Conservation (phyloP, 2,329 filamentous ascomycete species). For the Arthrobotrys entomopaga region DNA sequence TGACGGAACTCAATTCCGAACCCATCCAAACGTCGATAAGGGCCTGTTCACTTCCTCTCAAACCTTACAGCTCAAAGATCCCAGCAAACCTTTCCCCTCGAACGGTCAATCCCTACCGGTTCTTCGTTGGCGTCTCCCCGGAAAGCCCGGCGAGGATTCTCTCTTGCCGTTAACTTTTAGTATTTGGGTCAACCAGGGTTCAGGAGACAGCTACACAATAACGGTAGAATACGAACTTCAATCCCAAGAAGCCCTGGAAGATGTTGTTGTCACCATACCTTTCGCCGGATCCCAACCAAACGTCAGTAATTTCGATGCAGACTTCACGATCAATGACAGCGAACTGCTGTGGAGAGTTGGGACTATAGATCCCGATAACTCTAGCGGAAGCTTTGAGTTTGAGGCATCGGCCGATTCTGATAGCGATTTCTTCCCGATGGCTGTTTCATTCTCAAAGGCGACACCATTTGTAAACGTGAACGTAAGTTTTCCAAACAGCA, state of each 20-base stretch:
- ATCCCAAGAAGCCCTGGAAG: constrained; percentile 76
- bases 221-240: constrained; percentile 96
- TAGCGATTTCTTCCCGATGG: constrained; percentile 98
- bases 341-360: constrained; percentile 94
- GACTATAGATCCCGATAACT: constrained; percentile 77
- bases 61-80: constrained; percentile 88
- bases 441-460: constrained; percentile 84
- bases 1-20: constrained; percentile 76
- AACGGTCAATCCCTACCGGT: constrained; percentile 89
- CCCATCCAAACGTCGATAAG: constrained; percentile 96
- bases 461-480: constrained; percentile 91
- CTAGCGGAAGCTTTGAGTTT: constrained; percentile 89
- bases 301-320: constrained; percentile 91
- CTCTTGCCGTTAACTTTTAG: constrained; percentile 94
- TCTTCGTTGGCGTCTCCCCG: constrained; percentile 80
- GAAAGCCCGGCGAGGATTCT: constrained; percentile 80
- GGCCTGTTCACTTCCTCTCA: constrained; percentile 83
- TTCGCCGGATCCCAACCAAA: constrained; percentile 85
- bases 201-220: constrained; percentile 82
- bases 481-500: constrained; percentile 69
- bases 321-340: constrained; percentile 92
- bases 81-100: constrained; percentile 86
- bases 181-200: constrained; percentile 93
- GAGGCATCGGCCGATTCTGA: constrained; percentile 88
- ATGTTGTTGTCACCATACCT: constrained; percentile 88